Conservation (phyloP, 2,329 filamentous ascomycete species). For the Fusarium palustre region DNA sequence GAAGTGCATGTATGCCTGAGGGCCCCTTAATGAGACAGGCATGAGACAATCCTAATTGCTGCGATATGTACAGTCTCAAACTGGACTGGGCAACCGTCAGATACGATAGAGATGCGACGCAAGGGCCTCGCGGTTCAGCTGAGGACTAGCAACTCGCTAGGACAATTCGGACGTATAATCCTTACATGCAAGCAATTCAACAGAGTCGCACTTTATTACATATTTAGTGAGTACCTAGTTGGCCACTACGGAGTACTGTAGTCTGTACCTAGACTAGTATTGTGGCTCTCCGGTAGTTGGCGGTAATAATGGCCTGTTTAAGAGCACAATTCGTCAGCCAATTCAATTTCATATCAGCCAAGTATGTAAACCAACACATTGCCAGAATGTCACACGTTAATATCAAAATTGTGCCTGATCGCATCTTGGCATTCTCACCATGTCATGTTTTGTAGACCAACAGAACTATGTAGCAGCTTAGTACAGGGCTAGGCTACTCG, state of each 20-base stretch:
- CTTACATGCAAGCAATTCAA: constrained; percentile 2
- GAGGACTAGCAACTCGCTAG: constrained; percentile 10
- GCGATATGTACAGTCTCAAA: background rate
- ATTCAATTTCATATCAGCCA: background rate
- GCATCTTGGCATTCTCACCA: constrained; percentile 14
- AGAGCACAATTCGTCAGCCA: background rate
- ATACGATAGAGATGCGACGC: constrained; percentile 13
- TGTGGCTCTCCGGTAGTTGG: constrained; percentile 10
- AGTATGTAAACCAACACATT: background rate
- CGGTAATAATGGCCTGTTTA: background rate
- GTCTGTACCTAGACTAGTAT: background rate
- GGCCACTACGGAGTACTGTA: background rate
- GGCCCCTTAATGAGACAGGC: background rate
- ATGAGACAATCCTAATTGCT: background rate
- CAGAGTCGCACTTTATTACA: background rate
- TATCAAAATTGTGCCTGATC: constrained; percentile 11
- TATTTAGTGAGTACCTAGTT: background rate
- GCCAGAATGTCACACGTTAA: constrained; percentile 17
- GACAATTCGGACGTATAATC: background rate
- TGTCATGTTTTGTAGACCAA: constrained; percentile 14
- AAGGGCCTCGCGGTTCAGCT: constrained; percentile 17
- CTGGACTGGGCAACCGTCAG: background rate
- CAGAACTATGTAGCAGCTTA: constrained; percentile 5
- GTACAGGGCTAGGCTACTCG: constrained; percentile 24
- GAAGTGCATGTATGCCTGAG: background rate